phyloP scores from a whole-genome alignment of 2,329 filamentous ascomycete species.

The Hortaea werneckii region DNA sequence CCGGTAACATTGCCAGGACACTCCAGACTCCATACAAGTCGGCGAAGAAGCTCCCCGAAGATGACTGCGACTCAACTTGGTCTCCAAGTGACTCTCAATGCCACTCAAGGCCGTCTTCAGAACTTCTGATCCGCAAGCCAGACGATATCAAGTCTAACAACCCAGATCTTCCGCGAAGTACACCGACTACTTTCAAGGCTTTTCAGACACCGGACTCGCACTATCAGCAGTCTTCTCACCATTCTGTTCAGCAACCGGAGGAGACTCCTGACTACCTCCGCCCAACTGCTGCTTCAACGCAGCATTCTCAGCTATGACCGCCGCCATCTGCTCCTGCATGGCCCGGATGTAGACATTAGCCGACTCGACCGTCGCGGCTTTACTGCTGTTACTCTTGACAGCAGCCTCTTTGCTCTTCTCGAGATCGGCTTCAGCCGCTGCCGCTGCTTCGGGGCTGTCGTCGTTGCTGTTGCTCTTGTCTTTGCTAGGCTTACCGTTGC shows the following conservation, averaged over 20 bases:
- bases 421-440: slow-evolving; percentile 32
- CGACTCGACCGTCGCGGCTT: slow-evolving; percentile 93
- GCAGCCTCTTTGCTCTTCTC: slow-evolving; percentile 25
- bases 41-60: too few species aligned
- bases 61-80: too few species aligned
- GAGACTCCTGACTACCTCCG: neutral
- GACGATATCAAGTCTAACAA: too few species aligned
- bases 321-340: slow-evolving; percentile 44
- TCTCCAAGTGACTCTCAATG: too few species aligned
- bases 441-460: slow-evolving; percentile 35
- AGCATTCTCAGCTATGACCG: neutral
- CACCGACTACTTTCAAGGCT: neutral
- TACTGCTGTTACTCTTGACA: slow-evolving; percentile 60
- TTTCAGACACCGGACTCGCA: neutral
- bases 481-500: slow-evolving; percentile 16
- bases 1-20: too few species aligned
- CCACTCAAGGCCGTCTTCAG: too few species aligned
- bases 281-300: neutral
- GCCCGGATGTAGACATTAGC: slow-evolving; percentile 92
- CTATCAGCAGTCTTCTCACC: neutral
- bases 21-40: too few species aligned
- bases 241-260: neutral
- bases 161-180: too few species aligned
- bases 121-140: too few species aligned
- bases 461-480: slow-evolving; percentile 25